Evolutionary conservation across 78 protist genomes (phyloP).

Genomic region (Bodo saltans): DNA sequence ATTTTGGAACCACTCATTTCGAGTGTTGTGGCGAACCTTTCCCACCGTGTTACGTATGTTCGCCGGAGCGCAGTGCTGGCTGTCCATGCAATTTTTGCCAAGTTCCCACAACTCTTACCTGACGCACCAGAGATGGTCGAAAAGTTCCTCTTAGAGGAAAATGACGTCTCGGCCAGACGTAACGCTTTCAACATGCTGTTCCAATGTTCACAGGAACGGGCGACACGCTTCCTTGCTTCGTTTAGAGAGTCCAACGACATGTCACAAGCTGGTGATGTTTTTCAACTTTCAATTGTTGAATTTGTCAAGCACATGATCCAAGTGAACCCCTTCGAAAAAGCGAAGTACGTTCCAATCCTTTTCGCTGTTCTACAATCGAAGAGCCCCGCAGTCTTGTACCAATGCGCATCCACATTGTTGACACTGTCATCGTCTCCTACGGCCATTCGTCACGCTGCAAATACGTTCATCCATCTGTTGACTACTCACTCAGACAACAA

Average conservation of each 20-base stretch:
- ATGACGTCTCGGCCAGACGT: slow-evolving; percentile 79
- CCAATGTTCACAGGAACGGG: slow-evolving; percentile 75
- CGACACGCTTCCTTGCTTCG: slow-evolving; percentile 65
- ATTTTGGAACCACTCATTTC: slow-evolving; percentile 84
- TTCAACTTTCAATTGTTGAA: slow-evolving; percentile 89
- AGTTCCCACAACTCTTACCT: slow-evolving; percentile 70
- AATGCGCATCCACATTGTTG: slow-evolving; percentile 46
- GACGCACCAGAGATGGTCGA: slow-evolving; percentile 89
- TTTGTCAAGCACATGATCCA: slow-evolving; percentile 70
- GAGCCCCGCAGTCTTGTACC: slow-evolving; percentile 55
- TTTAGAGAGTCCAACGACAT: neutral
- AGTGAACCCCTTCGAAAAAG: slow-evolving; percentile 43
- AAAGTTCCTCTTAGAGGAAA: slow-evolving; percentile 57
- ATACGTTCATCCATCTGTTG: slow-evolving; percentile 70
- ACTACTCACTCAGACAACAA: slow-evolving; percentile 77
- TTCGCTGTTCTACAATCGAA: slow-evolving; percentile 66
- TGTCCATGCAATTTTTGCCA: slow-evolving; percentile 57
- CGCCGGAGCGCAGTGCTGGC: slow-evolving; percentile 91
- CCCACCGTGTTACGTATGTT: slow-evolving; percentile 64
- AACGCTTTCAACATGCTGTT: slow-evolving; percentile 92
- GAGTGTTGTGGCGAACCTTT: slow-evolving; percentile 72
- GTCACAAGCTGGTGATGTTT: slow-evolving; percentile 61
- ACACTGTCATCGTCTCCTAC: slow-evolving; percentile 66
- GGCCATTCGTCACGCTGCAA: slow-evolving; percentile 78
- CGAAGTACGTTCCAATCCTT: slow-evolving; percentile 64